phyloP scores from a whole-genome alignment of 139 green algal genomes.

The Chlorella sp. region DNA sequence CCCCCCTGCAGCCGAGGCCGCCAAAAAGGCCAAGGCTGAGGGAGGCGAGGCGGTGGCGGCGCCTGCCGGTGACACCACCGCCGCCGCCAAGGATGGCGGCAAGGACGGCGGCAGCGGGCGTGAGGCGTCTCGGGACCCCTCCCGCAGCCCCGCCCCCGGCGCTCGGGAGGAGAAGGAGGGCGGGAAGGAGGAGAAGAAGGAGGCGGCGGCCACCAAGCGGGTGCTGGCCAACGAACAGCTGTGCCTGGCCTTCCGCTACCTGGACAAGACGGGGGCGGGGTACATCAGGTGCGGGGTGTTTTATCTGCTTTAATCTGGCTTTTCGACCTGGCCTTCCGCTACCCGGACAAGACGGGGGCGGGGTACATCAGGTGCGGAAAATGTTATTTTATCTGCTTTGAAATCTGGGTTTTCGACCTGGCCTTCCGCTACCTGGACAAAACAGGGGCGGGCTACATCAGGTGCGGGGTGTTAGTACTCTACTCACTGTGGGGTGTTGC shows the following conservation, averaged over 20 bases:
- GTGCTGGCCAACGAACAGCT: slow-evolving; percentile 38
- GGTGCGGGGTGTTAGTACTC: too few species aligned
- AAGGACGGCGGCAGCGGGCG: not conserved
- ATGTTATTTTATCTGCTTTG: too few species aligned
- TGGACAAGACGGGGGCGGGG: slow-evolving; percentile 47
- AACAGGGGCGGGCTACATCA: slow-evolving; percentile 47
- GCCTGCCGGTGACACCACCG: too few species aligned
- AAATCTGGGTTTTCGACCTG: too few species aligned
- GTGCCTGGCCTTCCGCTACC: slow-evolving; percentile 48
- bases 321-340: slow-evolving; percentile 51
- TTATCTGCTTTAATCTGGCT: too few species aligned
- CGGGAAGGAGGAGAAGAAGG: slow-evolving; percentile 13
- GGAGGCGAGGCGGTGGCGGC: not conserved
- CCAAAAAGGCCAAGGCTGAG: slow-evolving; percentile 29
- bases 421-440: slow-evolving; percentile 58
- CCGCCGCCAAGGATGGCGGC: not conserved
- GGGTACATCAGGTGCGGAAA: slow-evolving; percentile 46
- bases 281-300: slow-evolving; percentile 43
- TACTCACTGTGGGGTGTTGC: too few species aligned
- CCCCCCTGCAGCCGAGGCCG: not conserved
- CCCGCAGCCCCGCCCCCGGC: not conserved
- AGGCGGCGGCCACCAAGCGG: not conserved
- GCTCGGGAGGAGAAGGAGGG: not conserved
- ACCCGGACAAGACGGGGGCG: slow-evolving; percentile 50
- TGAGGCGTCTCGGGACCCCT: not conserved